Base-by-base conservation (phyloP, 345 rosid genomes). In the Ceriops tagal region DNA sequence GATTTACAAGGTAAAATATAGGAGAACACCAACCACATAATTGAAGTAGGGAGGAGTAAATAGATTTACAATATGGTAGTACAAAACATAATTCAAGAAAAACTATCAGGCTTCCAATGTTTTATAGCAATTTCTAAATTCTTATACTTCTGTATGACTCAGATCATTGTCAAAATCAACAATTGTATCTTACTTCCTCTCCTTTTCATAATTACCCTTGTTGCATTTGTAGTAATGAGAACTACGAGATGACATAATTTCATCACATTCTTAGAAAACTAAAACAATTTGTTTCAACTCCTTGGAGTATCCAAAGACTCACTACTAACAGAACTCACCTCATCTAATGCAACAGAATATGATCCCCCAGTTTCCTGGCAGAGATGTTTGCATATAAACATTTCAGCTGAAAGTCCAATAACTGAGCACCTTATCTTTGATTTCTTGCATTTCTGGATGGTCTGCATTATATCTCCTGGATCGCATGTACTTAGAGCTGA, bases 401-500 rank as follows among this genome's bases (percentile, higher is more conserved):
- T 83, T 78, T 95, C 99, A 6, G 96, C 96, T 69, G 96, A 84
- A 8, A 95, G 96, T 53, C 97, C 99, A 71, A 95, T 88, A 22
- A 92, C 90, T 1, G 97, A 95, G 77, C 97, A 92, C 69, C 96
- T 87, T 59, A 95, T 70, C 74, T 86, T 92, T 2, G 96, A 86
- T 58, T 82, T 83, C 89, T 90, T 92, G 86, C 97, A 88, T 69
- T 80, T 84, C 80, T 83, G 82, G 71, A 95, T 83, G 30, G 93
- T 88, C 66, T 87, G 87, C 93, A 86, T 85, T 68, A 92, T 89
- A 73, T 92, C 93, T 66, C 99, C 99, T 1, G 96, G 99, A 83
- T 93, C 99, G 81, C 91, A 89, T 30, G 93, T 89, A 64, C 87
- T 83, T 37, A 92, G 83, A 63, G 96, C 89, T 1, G 99, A 92